A percentile compares a stretch with the other conserved stretches of the same genome.
phyloP scores from a whole-genome alignment of 805 yeast species.

The Barnettozyma sucrosica region DNA sequence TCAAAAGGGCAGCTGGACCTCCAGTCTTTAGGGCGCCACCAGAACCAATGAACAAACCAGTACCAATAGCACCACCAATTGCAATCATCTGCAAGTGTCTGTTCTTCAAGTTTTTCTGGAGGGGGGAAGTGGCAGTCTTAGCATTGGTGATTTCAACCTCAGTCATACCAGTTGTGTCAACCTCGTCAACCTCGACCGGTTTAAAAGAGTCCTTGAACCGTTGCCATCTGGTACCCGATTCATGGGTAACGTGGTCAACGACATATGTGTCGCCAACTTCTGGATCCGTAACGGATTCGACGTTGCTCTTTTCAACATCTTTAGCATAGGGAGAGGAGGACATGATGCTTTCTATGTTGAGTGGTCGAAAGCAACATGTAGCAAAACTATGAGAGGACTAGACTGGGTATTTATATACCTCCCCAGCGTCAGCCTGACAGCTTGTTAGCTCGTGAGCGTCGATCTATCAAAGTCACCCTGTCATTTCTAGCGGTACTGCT shows the following conservation, averaged over 20 bases:
- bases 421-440: too few relatives aligned
- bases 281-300: constrained; percentile 15
- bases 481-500: not conserved
- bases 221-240: constrained; percentile 14
- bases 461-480: not conserved
- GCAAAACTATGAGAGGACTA: not conserved
- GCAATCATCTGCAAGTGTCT: constrained; percentile 79
- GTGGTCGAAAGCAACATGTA: too few relatives aligned
- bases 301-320: constrained; percentile 1
- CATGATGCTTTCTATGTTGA: not conserved
- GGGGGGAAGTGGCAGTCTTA: constrained; percentile 12
- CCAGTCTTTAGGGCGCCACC: constrained; percentile 55
- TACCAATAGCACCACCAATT: constrained; percentile 78
- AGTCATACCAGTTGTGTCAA: constrained; percentile 25
- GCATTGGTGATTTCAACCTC: constrained; percentile 41
- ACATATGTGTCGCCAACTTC: constrained; percentile 20
- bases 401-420: not conserved
- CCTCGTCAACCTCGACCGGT: constrained; percentile 7
- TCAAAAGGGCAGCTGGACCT: constrained; percentile 46
- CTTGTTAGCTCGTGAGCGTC: not conserved
- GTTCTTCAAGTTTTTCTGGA: constrained; percentile 32
- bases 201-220: constrained; percentile 20
- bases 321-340: constrained; percentile 6
- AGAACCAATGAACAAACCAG: constrained; percentile 74
- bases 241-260: constrained; percentile 10